Percentiles rank a stretch among this genome's conserved stretches.
Evolutionary conservation across 495 filamentous ascomycete genomes (phyloP).

Genomic region (Aspergillus saccharolyticus): DNA sequence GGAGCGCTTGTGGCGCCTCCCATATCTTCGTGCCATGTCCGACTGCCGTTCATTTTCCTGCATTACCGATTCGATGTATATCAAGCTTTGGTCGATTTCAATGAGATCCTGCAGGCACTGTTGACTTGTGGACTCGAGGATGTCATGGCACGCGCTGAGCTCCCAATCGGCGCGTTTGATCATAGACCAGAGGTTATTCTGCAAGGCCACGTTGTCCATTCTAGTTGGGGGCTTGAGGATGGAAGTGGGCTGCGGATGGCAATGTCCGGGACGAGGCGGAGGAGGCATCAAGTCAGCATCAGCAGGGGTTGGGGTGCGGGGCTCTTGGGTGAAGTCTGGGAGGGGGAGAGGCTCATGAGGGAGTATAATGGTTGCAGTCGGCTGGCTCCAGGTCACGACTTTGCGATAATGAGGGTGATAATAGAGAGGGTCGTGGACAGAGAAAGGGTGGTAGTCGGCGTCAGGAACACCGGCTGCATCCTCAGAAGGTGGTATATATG

Average conservation of each 20-base stretch:
- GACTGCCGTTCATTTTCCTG: not conserved
- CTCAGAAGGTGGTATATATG: too few relatives aligned
- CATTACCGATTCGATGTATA: not conserved
- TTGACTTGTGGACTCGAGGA: not conserved
- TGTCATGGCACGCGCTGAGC: not conserved
- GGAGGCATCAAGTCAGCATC: not conserved
- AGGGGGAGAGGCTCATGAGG: not conserved
- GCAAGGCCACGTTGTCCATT: not conserved
- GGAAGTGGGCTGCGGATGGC: not conserved
- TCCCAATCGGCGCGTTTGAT: not conserved
- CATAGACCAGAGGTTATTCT: not conserved
- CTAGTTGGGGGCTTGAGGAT: not conserved
- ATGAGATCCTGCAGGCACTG: not conserved
- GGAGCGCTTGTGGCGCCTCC: not conserved
- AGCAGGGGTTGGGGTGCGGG: not conserved
- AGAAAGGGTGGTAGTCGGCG: not conserved
- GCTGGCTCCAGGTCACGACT: conserved; percentile 14
- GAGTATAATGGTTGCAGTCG: not conserved
- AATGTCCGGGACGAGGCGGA: not conserved
- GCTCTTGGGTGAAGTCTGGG: not conserved
- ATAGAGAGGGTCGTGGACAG: not conserved
- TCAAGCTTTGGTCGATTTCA: not conserved
- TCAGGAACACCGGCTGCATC: not conserved
- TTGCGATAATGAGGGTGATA: not conserved
- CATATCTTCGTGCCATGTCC: not conserved